Conservation (phyloP, 75 land plant species). For the Pseudotsuga menziesii region DNA sequence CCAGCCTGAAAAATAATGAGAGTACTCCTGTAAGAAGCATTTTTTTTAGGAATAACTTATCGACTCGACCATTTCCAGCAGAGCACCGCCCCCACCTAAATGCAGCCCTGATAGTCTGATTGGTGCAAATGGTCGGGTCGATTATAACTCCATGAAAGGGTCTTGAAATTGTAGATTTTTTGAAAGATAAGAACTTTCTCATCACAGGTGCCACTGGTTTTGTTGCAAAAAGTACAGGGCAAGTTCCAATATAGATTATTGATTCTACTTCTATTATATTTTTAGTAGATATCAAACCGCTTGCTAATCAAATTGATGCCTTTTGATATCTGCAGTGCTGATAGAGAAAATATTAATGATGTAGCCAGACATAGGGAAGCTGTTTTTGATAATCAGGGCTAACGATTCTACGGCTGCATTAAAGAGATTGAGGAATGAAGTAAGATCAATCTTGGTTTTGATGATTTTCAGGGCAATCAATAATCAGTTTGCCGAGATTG, state of each 20-base stretch:
- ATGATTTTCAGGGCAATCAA: too few relatives aligned
- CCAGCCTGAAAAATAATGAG: neutral
- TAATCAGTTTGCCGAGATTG: too few relatives aligned
- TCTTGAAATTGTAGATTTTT: slow-evolving; percentile 20
- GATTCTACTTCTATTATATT: too few relatives aligned
- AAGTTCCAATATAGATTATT: too few relatives aligned
- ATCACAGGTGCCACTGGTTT: slow-evolving; percentile 46
- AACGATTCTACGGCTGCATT: slow-evolving; percentile 43
- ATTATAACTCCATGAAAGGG: neutral
- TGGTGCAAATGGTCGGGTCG: too few relatives aligned
- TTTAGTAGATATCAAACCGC: too few relatives aligned
- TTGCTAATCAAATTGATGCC: neutral
- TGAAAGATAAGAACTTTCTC: slow-evolving; percentile 31
- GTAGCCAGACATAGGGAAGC: slow-evolving; percentile 70
- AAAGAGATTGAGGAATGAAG: slow-evolving; percentile 60
- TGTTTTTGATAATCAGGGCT: slow-evolving; percentile 76
- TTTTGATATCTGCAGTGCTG: slow-evolving; percentile 45
- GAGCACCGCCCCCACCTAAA: too few relatives aligned
- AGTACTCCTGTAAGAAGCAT: too few relatives aligned
- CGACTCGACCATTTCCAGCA: too few relatives aligned
- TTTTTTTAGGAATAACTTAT: too few relatives aligned
- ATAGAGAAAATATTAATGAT: slow-evolving; percentile 87
- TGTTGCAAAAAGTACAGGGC: slow-evolving; percentile 35
- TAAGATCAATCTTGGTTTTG: slow-evolving; percentile 14
- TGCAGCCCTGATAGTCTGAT: too few relatives aligned